These are phyloP conservation scores for Amanita subjunquillea DNA, from an alignment of 768 basidiomycete species.

Conservation along the genomic window DNA sequence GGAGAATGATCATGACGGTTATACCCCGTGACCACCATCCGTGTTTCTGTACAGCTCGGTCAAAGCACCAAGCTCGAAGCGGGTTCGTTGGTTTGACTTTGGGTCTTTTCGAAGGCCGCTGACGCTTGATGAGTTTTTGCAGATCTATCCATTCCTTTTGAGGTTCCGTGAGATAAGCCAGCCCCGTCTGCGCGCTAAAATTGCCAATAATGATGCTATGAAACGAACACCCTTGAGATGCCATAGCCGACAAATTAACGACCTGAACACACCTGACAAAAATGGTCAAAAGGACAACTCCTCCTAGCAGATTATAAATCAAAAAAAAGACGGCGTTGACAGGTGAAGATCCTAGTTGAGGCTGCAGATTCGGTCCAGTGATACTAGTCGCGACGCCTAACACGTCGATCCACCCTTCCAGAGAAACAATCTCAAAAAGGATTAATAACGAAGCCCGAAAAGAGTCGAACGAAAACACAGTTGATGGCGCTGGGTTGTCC, in stretches of 20 bases:
- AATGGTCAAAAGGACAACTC: slow-evolving; percentile 79
- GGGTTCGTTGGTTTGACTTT: slow-evolving; percentile 39
- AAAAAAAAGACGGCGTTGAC: slow-evolving; percentile 87
- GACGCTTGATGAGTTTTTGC: slow-evolving; percentile 78
- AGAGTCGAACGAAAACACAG: slow-evolving; percentile 81
- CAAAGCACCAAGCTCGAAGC: slow-evolving; percentile 80
- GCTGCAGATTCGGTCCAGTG: slow-evolving; percentile 58
- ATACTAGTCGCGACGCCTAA: slow-evolving; percentile 76
- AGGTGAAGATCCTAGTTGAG: slow-evolving; percentile 60
- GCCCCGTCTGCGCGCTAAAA: slow-evolving; percentile 80
- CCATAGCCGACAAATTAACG: not conserved
- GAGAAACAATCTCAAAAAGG: slow-evolving; percentile 90
- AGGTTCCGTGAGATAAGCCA: slow-evolving; percentile 74
- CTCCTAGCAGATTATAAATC: slow-evolving; percentile 86
- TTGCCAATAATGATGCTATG: slow-evolving; percentile 90
- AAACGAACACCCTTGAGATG: slow-evolving; percentile 8
- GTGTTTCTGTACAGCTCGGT: slow-evolving; percentile 83
- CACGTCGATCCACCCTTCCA: slow-evolving; percentile 97
- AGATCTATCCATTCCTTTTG: slow-evolving; percentile 95
- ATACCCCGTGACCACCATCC: slow-evolving; percentile 86
- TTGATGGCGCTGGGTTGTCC: slow-evolving; percentile 77
- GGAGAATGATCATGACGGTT: slow-evolving; percentile 69
- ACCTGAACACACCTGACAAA: slow-evolving; percentile 67
- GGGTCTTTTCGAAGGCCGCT: slow-evolving; percentile 80
- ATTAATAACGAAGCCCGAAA: slow-evolving; percentile 81